A percentile compares a stretch with the other conserved stretches of the same genome.
Conservation (phyloP, 129 eudicot species). For the carrot (Daucus carota) region DH1_v3.0 NC_030381.2:54608001-54608500, state of each 20-base stretch:
- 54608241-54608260: neutral
- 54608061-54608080: no score
- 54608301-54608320: neutral
- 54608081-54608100: neutral
- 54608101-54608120: neutral
- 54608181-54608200: neutral
- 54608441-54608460: neutral
- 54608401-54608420: constrained; percentile 1
- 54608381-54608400: neutral
- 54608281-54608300: neutral
- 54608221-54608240: neutral
- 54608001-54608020: neutral
- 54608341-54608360: neutral
- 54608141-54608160: neutral
- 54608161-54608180: constrained; percentile 5
- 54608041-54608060: neutral
- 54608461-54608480: neutral
- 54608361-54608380: neutral
- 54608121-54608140: neutral
- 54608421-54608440: neutral
- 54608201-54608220: neutral
- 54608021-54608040: neutral
- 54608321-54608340: neutral
- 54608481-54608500: neutral
- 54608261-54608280: neutral